These are phyloP conservation scores for Brassica balearica DNA, from an alignment of 441 rosid species.

Conservation along the genomic window DNA sequence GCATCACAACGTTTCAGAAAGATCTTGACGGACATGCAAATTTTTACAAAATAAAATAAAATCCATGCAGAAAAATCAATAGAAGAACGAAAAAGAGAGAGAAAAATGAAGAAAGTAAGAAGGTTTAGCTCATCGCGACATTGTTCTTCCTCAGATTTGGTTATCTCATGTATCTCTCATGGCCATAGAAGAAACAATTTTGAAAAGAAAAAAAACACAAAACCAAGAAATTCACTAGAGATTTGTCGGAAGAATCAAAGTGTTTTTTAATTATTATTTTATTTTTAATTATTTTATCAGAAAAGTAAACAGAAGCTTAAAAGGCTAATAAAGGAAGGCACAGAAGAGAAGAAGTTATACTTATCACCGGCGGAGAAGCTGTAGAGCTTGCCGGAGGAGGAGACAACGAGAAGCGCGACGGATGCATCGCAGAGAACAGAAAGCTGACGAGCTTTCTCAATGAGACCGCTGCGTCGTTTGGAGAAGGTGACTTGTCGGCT, in stretches of 20 bases:
- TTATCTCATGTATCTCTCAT: constrained; percentile 18
- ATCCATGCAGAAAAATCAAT: constrained; percentile 27
- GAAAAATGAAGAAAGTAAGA: constrained; percentile 21
- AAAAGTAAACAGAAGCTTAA: constrained; percentile 5
- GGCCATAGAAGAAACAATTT: constrained; percentile 12
- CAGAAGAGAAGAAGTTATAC: constrained; percentile 17
- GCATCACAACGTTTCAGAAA: constrained; percentile 25
- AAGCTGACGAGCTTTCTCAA: constrained; percentile 43
- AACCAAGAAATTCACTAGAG: constrained; percentile 13
- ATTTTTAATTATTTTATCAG: neutral
- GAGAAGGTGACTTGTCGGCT: constrained; percentile 64
- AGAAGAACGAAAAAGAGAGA: neutral
- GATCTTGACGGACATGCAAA: constrained; percentile 24
- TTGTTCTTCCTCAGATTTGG: constrained; percentile 11
- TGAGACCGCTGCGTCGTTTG: constrained; percentile 47
- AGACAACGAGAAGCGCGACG: constrained; percentile 28
- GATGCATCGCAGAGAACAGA: constrained; percentile 38
- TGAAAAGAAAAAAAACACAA: neutral
- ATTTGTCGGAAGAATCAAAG: constrained; percentile 18
- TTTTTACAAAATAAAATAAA: neutral
- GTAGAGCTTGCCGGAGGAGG: constrained; percentile 37
- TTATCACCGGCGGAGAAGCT: constrained; percentile 37
- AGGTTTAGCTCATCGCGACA: constrained; percentile 34
- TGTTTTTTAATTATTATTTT: neutral
- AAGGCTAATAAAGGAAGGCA: neutral